A percentile compares a stretch with the other conserved stretches of the same genome.
Conservation (phyloP, 2,329 filamentous ascomycete genomes). For the Fusarium tuaranense region DNA sequence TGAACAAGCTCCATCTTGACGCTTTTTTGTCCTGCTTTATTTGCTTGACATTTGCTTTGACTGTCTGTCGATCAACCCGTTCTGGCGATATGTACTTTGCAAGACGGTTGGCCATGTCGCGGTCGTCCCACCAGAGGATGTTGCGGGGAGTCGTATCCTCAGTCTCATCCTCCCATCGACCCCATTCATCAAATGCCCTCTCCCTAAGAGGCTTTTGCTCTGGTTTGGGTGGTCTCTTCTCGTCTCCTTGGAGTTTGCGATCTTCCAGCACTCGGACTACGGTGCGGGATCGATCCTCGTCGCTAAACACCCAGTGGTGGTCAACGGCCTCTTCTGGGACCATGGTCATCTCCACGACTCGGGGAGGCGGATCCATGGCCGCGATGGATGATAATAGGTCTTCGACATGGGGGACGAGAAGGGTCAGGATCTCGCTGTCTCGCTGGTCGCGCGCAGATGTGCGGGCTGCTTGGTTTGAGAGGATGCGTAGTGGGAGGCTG, state of each 20-base stretch:
- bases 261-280: conserved; percentile 47
- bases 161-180: conserved; percentile 52
- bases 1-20: conserved; percentile 50
- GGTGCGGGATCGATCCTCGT: conserved; percentile 46
- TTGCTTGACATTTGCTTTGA: conserved; percentile 48
- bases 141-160: conserved; percentile 2
- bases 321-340: conserved; percentile 58
- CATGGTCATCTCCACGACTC: conserved; percentile 57
- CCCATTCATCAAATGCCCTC: conserved; percentile 59
- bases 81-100: conserved; percentile 58
- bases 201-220: background rate
- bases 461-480: conserved; percentile 48
- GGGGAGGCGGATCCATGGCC: conserved; percentile 46
- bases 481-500: conserved; percentile 53
- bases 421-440: conserved; percentile 55
- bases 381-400: conserved; percentile 55
- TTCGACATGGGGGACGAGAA: conserved; percentile 56
- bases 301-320: conserved; percentile 50
- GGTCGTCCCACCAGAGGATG: conserved; percentile 61
- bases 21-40: conserved; percentile 50
- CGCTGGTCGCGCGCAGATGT: conserved; percentile 49
- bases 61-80: conserved; percentile 41
- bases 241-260: conserved; percentile 22
- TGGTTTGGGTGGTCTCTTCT: conserved; percentile 7
- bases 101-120: conserved; percentile 58